Percentiles rank a stretch among this genome's conserved stretches.
phyloP scores from a whole-genome alignment of 2,329 filamentous ascomycete genomes.

The Xylariomycetidae sp. region DNA sequence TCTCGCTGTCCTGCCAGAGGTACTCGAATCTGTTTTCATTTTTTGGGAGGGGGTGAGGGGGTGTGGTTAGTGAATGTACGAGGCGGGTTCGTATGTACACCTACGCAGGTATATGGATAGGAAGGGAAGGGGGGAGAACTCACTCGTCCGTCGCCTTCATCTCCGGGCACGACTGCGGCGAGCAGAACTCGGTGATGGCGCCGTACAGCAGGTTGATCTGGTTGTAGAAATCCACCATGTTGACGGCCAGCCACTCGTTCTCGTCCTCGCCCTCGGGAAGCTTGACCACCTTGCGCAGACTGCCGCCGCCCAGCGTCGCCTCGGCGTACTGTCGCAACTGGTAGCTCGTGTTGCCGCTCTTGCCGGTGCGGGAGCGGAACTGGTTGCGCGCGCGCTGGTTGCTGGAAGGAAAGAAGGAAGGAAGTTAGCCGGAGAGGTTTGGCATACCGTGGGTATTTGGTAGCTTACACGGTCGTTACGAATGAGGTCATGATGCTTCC shows the following conservation, averaged over 20 bases:
- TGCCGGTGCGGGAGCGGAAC: slow-evolving; percentile 82
- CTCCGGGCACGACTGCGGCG: slow-evolving; percentile 91
- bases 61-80: not conserved
- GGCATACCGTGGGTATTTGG: too few species aligned
- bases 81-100: not conserved
- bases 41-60: not conserved
- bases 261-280: slow-evolving; percentile 95
- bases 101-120: not conserved
- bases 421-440: too few species aligned
- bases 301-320: slow-evolving; percentile 90
- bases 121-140: slow-evolving; percentile 21
- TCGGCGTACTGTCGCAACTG: slow-evolving; percentile 98
- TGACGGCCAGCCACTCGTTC: slow-evolving; percentile 97
- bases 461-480: slow-evolving; percentile 66
- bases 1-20: slow-evolving; percentile 94
- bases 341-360: slow-evolving; percentile 80
- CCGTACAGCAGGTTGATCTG: slow-evolving; percentile 99
- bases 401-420: slow-evolving; percentile 49
- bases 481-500: slow-evolving; percentile 79
- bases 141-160: slow-evolving; percentile 99
- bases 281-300: slow-evolving; percentile 92
- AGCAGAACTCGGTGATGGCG: slow-evolving; percentile 98
- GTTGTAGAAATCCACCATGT: slow-evolving; percentile 99
- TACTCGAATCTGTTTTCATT: slow-evolving; percentile 74
- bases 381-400: slow-evolving; percentile 85